Percentiles rank a stretch among this genome's conserved stretches.
Evolutionary conservation across 2,329 filamentous ascomycete genomes (phyloP).

Genomic region (Drechslerella stenobrocha): DNA sequence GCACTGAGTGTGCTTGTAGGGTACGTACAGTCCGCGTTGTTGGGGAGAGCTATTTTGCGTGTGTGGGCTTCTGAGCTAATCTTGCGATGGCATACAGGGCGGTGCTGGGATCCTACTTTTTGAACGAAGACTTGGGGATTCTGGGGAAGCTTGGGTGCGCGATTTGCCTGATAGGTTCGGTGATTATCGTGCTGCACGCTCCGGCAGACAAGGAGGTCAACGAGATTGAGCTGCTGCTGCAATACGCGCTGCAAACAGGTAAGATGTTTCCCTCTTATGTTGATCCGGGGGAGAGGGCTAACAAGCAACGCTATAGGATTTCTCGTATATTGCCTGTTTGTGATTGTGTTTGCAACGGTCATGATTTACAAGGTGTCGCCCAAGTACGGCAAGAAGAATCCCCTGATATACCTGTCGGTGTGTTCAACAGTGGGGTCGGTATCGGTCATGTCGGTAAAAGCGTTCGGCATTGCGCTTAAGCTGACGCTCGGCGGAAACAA

Average conservation of each 20-base stretch:
- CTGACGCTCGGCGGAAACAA: slow-evolving; percentile 91
- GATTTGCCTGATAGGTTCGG: slow-evolving; percentile 90
- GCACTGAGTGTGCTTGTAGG: slow-evolving; percentile 92
- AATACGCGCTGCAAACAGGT: slow-evolving; percentile 91
- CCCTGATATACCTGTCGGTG: slow-evolving; percentile 93
- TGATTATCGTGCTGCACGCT: slow-evolving; percentile 96
- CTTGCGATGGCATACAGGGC: slow-evolving; percentile 61
- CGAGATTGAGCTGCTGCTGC: slow-evolving; percentile 86
- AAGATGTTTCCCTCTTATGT: no score
- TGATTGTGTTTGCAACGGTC: slow-evolving; percentile 79
- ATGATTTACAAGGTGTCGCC: slow-evolving; percentile 98
- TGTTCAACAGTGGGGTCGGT: slow-evolving; percentile 96
- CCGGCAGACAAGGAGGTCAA: slow-evolving; percentile 89
- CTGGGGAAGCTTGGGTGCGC: slow-evolving; percentile 93
- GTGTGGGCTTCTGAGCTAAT: slow-evolving; percentile 13
- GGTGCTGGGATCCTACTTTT: slow-evolving; percentile 90
- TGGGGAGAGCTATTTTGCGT: background rate
- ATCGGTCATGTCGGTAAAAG: slow-evolving; percentile 99
- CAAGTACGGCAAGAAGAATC: slow-evolving; percentile 88
- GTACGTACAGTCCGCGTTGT: slow-evolving; percentile 56
- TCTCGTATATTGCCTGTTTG: slow-evolving; percentile 77
- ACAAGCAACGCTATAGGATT: slow-evolving; percentile 69
- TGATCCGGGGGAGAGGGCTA: no score
- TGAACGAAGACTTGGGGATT: slow-evolving; percentile 85
- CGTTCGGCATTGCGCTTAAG: slow-evolving; percentile 95